Base-by-base conservation (phyloP, 345 rosid genomes). In the Eucalyptus albens region DNA sequence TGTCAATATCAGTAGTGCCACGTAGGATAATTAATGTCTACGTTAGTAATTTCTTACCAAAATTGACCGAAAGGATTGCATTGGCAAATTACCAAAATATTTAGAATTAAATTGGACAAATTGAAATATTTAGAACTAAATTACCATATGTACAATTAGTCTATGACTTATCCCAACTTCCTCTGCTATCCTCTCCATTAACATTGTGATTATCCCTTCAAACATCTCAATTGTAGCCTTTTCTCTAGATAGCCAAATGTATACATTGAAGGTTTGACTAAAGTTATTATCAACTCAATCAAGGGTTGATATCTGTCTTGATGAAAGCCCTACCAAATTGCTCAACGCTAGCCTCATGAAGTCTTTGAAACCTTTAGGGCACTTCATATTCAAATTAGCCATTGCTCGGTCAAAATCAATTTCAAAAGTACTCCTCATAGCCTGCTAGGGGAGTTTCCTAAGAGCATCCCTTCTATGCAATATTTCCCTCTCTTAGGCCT, bases 21-120 rank as follows among this genome's bases (percentile, higher is more conserved):
- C 0, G 6, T 65, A n/a, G 21, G 6, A 65, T 7, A 6, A 15
- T 2, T 2, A 67, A 8, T 3, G 6, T n/a, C 3, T 9, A n/a
- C 10, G 6, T 67, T 4, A n/a, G 11, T 31, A 5, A 16, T 67
- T 67, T 16, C 22, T 17, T 15, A 7, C 7, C 12, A 67, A 31
- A 67, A 31, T 67, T 67, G 22, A 31, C 2, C 1, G 7, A 10
- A 67, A 31, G 17, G 2, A 31, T 3, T 72, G 6, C 10, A 72
- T 72, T 72, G 24, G 4, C 26, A 72, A 72, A 72, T 9, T 17
- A 8, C 11, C 82, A 33, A 17, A 67, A 72, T 33, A 6, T 72
- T 33, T 72, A 33, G 15, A 3, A 72, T 9, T 72, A 72, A 72
- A 31, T 72, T 72, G 8, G 24, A 1, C 24, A 37, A 33, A 33